A percentile compares a stretch with the other conserved stretches of the same genome.
Conservation (phyloP, 257 asterid species). For the Forsythia suspensa region DNA sequence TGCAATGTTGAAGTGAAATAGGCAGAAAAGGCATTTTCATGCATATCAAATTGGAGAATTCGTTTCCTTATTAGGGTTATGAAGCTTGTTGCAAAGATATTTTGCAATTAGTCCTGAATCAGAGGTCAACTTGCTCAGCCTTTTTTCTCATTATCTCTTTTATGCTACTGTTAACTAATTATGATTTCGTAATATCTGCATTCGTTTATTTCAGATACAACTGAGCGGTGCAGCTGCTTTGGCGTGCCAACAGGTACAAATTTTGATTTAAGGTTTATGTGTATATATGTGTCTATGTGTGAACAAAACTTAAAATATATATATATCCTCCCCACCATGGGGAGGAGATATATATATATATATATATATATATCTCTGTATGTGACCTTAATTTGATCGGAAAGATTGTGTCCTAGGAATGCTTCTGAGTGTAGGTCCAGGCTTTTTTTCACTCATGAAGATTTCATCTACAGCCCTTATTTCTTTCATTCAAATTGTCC, state of each 20-base stretch:
- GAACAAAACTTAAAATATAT: background rate
- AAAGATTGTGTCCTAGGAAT: background rate
- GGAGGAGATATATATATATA: no score
- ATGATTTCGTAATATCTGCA: background rate
- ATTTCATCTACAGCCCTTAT: background rate
- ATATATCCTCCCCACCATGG: no score
- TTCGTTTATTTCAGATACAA: background rate
- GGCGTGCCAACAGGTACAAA: background rate
- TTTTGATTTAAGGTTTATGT: background rate
- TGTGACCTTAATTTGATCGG: background rate
- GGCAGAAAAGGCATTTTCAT: background rate
- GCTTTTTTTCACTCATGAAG: background rate
- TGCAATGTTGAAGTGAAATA: background rate
- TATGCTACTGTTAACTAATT: background rate
- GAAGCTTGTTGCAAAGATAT: background rate
- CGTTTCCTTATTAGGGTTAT: background rate
- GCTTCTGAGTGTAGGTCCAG: background rate
- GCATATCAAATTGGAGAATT: background rate
- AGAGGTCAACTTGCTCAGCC: background rate
- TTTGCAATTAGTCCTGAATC: background rate
- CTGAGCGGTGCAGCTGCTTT: background rate
- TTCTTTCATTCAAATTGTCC: background rate
- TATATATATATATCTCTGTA: background rate
- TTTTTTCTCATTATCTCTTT: background rate
- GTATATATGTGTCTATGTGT: background rate